phyloP scores from a whole-genome alignment of 192 early-diverging fungal species.

The Allomyces javanicus region DNA sequence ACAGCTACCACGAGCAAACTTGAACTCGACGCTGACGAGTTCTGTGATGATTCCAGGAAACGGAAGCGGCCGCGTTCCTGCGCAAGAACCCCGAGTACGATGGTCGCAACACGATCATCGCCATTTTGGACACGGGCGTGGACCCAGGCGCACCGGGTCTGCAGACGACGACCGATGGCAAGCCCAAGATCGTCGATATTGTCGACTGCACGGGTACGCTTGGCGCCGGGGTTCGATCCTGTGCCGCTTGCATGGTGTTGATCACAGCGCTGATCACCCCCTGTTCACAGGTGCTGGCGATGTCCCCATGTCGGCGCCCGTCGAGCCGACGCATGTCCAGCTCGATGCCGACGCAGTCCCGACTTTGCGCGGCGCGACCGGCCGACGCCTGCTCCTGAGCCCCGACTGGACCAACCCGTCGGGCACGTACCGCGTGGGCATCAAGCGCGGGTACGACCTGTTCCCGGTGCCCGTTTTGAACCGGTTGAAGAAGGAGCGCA shows the following conservation, averaged over 20 bases:
- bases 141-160: constrained; percentile 79
- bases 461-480: constrained; percentile 35
- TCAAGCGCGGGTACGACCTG: constrained; percentile 56
- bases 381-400: constrained; percentile 49
- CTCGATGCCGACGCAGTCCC: constrained; percentile 18
- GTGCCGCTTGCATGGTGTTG: too few relatives aligned
- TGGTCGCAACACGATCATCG: constrained; percentile 72
- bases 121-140: constrained; percentile 86
- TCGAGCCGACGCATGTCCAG: constrained; percentile 26
- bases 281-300: constrained; percentile 23
- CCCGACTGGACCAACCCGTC: constrained; percentile 57
- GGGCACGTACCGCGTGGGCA: constrained; percentile 64
- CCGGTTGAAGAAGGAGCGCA: constrained; percentile 30
- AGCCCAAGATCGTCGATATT: constrained; percentile 76
- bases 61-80: constrained; percentile 62
- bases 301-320: constrained; percentile 35
- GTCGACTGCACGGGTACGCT: constrained; percentile 69
- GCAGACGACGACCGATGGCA: constrained; percentile 65
- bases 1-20: too few relatives aligned
- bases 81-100: constrained; percentile 68
- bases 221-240: not conserved
- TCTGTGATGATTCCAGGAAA: constrained; percentile 22
- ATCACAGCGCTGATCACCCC: too few relatives aligned
- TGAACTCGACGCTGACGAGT: too few relatives aligned
- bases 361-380: constrained; percentile 47